Evolutionary conservation across 345 rosid genomes (phyloP).

Genomic region (Citrus maxima): DNA sequence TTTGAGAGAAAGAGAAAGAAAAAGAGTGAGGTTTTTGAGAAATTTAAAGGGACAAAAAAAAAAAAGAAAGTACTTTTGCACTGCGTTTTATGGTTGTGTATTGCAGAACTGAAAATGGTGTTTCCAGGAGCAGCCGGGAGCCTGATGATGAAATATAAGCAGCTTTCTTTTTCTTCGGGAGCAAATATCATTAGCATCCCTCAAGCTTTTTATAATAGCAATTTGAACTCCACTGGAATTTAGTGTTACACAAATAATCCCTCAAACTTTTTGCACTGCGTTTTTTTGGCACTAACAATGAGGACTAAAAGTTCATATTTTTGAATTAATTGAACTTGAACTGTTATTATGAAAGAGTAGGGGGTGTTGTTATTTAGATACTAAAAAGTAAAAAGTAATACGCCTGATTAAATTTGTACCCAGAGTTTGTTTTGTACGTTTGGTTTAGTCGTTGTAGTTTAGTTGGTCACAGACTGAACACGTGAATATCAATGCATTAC

Average conservation of each 20-base stretch:
- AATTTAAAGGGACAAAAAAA: too few species aligned
- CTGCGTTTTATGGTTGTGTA: conserved; percentile 36
- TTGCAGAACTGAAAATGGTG: conserved; percentile 35
- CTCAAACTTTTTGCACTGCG: too few species aligned
- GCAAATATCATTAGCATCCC: too few species aligned
- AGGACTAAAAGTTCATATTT: too few species aligned
- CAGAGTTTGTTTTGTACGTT: conserved; percentile 11
- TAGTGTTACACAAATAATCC: too few species aligned
- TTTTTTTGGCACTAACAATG: too few species aligned
- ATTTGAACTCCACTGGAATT: too few species aligned
- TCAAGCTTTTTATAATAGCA: too few species aligned
- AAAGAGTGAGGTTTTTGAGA: conserved; percentile 6
- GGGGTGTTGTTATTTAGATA: too few species aligned
- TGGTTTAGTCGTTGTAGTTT: conserved; percentile 1
- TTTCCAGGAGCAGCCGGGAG: conserved; percentile 7
- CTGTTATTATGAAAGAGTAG: too few species aligned
- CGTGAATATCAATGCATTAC: conserved; percentile 10
- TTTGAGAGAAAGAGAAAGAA: neutral
- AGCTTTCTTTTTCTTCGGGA: neutral
- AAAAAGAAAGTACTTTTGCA: conserved; percentile 31
- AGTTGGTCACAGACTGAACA: conserved; percentile 17
- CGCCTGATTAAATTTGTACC: neutral
- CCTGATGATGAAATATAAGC: conserved; percentile 17
- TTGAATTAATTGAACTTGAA: too few species aligned
- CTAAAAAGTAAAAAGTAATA: too few species aligned